Evolutionary conservation across 2,329 filamentous ascomycete species (phyloP), one percentile per base, ranked within the genome.

Genomic region (Nothophoma quercina): DNA sequence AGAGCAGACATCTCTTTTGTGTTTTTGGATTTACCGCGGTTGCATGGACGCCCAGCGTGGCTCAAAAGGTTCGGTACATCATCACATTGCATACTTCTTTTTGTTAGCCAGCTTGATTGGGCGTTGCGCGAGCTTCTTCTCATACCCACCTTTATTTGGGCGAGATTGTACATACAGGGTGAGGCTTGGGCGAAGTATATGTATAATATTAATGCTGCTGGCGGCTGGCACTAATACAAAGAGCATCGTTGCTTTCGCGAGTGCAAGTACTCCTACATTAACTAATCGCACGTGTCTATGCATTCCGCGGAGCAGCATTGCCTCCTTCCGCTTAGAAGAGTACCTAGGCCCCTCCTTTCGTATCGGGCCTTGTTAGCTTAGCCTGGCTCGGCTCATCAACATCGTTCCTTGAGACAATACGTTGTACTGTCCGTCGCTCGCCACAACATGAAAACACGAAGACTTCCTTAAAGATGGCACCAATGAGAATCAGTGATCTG

Each of bases 191-290:
- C 22, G 28, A 13, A 13, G 30, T 43, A 28, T 49, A 55, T 66
- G 63, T 68, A 62, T 69, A 69, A 64, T 68, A 65, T 55, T 66
- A 65, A 69, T 67, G 62, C 63, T 65, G 63, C 64, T 48, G 28
- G 22, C 28, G 26, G 36, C 16, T 28, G 36, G 22, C 29, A 22
- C 29, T 22, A 48, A 34, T 41, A 34, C 36, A 41, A 5, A 19
- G 6, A 21, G 19, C 22, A 29, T 29, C 28, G 9, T 22, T 23
- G 36, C 36, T 28, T 26, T n/a, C 13, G 7, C 1, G 12, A 5
- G 16, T n/a, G 19, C 19, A n/a, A 2, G 19, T 13, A 9, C 7
- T 30, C n/a, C n/a, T n/a, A n/a, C n/a, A 13, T 13, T 13, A 13
- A 30, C 13, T 7, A 30, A 5, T 7, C 28, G 28, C 28, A 30